Evolutionary conservation across 768 basidiomycete species (phyloP), one percentile per base, ranked within the genome.

Genomic region (Nidularia sp.): DNA sequence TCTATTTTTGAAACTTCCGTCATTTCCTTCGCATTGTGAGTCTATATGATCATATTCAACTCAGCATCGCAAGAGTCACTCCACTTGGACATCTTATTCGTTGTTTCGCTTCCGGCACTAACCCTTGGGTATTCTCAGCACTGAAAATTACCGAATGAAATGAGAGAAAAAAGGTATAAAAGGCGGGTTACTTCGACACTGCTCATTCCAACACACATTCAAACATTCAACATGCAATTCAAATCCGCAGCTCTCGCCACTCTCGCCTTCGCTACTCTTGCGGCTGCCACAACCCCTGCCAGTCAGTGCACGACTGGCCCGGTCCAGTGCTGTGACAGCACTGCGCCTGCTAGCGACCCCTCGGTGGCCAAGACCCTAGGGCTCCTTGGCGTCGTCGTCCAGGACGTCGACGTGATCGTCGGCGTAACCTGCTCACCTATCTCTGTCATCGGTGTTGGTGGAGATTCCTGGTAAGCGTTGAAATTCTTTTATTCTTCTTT

Each of bases 211-310:
- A 45, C 44, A 13, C 25, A 45, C 36, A 39, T 18, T 39, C 18
- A 18, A 18, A 18, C 18, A 29, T 29, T 29, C 25, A 45, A n/a
- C 44, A 50, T 50, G 49, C 49, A 41, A 50, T 41, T 50, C 49
- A 50, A 50, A 22, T 31, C 31, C 36, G 22, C 47, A 4, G 10
- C 36, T 50, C 36, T 50, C 29, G 34, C 22, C 29, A 42, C 49
- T 41, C 34, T 50, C 49, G 36, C 34, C n/a, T n/a, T 50, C 49
- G 8, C 49, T 22, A 41, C 49, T 35, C 36, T 50, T 50, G 49
- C 49, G 49, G 49, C 32, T 25, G 49, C 49, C 49, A 48, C 47
- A 8, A 12, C 12, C 15, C 34, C 34, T 42, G 34, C 49, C 18
- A 42, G 36, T 29, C 49, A 50, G 29, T 50, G 49, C 15, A 41